Base-by-base conservation (phyloP, 2,329 filamentous ascomycete species). In the Colletotrichum liriopes region DNA sequence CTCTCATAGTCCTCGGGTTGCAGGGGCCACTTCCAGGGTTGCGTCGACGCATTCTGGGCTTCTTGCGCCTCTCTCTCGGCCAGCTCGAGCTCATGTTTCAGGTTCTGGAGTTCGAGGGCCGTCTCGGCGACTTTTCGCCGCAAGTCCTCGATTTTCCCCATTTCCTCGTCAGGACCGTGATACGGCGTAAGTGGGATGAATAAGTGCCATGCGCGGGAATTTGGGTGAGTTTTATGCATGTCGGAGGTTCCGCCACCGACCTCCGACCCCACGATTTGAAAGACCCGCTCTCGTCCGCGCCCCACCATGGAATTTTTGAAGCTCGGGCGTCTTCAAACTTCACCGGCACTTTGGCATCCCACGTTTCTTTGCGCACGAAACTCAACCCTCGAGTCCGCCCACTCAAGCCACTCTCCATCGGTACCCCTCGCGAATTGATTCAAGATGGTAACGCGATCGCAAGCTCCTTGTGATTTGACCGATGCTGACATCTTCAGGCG, bases 1-100 rank as follows among this genome's bases (percentile, higher is more conserved):
- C 95, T 89, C 75, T 90, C 90, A 80, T 98, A 98, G 77, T 98
- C 95, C 6, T 93, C 89, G 20, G 86, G 83, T 5, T 84, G 81
- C 2, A 98, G 85, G 0, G 93, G 94, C 92, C 94, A 96, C 74
- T 84, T 89, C 83, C 83, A 85, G 0, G 58, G 45, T 35, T 60
- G 45, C 1, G 67, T 61, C 18, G 70, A 58, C 14, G 59, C 51
- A 26, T 71, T 63, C n/a, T 75, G 52, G 16, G 56, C 60, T 6
- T 71, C 43, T 18, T 72, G 63, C 14, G 76, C 60, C 32, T 77
- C 72, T 1, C 79, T 75, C 73, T 87, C 85, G 1, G 82, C 80
- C 5, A 80, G 75, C 3, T 81, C 82, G 5, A 91, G 84, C 73
- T 86, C 84, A 1, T 79, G 76, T 72, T 82, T 85, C 23, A 90